Conservation (phyloP, 768 basidiomycete genomes). For the Pisolithus sp. region DNA sequence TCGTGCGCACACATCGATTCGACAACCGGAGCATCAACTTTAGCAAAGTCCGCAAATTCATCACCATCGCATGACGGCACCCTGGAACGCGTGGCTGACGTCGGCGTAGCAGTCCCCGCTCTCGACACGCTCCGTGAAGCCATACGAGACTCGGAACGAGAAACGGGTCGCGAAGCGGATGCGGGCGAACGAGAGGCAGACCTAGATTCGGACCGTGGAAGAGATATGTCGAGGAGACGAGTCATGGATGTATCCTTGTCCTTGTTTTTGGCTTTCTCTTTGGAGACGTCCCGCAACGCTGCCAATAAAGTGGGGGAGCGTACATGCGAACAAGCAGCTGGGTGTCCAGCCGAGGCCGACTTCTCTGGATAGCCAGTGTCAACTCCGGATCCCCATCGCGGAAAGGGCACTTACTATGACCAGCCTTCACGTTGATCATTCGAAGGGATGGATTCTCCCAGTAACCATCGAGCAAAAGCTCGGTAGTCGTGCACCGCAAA, state of each 20-base stretch:
- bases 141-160: slow-evolving; percentile 6
- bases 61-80: neutral
- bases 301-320: slow-evolving; percentile 14
- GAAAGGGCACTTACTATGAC: slow-evolving; percentile 37
- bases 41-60: neutral
- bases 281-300: slow-evolving; percentile 14
- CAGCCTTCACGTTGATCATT: slow-evolving; percentile 7
- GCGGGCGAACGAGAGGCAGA: slow-evolving; percentile 10
- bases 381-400: neutral
- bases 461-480: slow-evolving; percentile 61
- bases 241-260: slow-evolving; percentile 24
- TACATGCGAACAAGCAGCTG: slow-evolving; percentile 7
- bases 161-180: slow-evolving; percentile 9
- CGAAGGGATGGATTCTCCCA: slow-evolving; percentile 41
- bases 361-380: slow-evolving; percentile 22
- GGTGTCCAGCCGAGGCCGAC: slow-evolving; percentile 21
- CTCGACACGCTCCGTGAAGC: slow-evolving; percentile 16
- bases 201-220: slow-evolving; percentile 28
- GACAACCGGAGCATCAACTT: neutral
- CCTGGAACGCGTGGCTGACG: neutral
- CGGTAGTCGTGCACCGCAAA: slow-evolving; percentile 60
- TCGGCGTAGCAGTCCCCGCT: slow-evolving; percentile 1
- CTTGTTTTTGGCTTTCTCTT: slow-evolving; percentile 17
- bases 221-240: slow-evolving; percentile 28
- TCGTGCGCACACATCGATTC: slow-evolving; percentile 1